Conservation (phyloP, 2,329 filamentous ascomycete genomes). For the Huntiella decipiens region DNA sequence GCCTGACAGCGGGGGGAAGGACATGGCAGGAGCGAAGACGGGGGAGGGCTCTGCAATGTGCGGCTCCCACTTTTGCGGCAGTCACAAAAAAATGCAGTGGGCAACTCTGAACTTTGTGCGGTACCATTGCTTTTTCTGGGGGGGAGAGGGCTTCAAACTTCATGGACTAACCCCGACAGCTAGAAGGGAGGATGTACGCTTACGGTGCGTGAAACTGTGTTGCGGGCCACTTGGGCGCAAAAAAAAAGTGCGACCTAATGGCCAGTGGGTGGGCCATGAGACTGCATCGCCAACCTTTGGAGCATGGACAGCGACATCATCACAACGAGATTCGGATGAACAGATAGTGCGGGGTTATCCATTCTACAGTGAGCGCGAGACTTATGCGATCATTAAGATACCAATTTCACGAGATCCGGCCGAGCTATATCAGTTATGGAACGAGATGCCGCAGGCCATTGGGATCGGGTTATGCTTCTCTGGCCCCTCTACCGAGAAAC, state of each 20-base stretch:
- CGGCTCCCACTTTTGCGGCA: slow-evolving; percentile 5
- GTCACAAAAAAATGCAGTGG: slow-evolving; percentile 1
- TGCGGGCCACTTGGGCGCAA: slow-evolving; percentile 11
- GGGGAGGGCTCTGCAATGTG: slow-evolving; percentile 1
- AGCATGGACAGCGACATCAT: background rate
- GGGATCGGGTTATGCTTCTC: no score
- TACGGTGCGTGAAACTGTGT: slow-evolving; percentile 10
- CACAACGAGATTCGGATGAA: background rate
- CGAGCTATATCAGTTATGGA: no score
- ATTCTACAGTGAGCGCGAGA: background rate
- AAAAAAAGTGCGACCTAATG: slow-evolving; percentile 11
- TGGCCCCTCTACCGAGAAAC: no score
- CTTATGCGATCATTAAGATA: background rate
- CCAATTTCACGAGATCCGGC: no score
- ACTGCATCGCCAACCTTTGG: background rate
- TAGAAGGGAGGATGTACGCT: slow-evolving; percentile 4
- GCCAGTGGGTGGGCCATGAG: background rate
- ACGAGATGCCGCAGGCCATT: no score
- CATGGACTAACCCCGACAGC: background rate
- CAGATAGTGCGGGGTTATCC: background rate
- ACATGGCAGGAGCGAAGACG: no score
- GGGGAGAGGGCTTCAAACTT: no score
- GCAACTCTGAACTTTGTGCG: slow-evolving; percentile 11
- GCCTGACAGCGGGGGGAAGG: no score
- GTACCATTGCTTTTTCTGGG: slow-evolving; percentile 4